Percentiles rank a stretch among this genome's conserved stretches.
Evolutionary conservation across 2,329 filamentous ascomycete genomes (phyloP).

Genomic region (Alternaria sp.): DNA sequence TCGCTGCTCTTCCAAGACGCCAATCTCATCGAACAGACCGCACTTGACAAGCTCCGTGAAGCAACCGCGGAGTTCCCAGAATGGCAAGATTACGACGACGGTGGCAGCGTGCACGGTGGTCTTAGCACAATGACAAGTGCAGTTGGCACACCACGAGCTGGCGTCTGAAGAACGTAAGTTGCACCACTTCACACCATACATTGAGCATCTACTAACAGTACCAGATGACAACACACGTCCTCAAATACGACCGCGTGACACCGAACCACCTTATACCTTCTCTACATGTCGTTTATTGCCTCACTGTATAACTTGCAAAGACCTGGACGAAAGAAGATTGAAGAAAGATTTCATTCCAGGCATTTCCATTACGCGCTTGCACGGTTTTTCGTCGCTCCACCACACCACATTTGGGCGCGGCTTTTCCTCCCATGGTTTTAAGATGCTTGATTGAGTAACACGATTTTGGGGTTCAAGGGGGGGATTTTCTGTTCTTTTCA

Average conservation of each 20-base stretch:
- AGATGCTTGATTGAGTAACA: conserved; percentile 15
- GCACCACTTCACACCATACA: background rate
- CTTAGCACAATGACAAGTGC: conserved; percentile 40
- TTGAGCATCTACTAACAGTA: background rate
- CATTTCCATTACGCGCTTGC: background rate
- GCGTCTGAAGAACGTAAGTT: conserved; percentile 19
- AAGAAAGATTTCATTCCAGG: background rate
- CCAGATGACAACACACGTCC: background rate
- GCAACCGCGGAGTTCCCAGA: conserved; percentile 62
- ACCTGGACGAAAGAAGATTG: conserved; percentile 6
- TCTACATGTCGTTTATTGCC: conserved; percentile 23
- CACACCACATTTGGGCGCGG: background rate
- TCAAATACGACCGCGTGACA: background rate
- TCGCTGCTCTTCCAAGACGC: conserved; percentile 92
- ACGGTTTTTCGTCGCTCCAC: background rate
- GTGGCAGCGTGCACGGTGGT: conserved; percentile 58
- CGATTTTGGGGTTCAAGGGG: conserved; percentile 5
- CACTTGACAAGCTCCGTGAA: conserved; percentile 59
- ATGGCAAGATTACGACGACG: conserved; percentile 63
- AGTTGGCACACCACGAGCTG: conserved; percentile 40
- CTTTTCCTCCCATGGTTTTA: background rate
- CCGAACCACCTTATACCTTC: conserved; percentile 18
- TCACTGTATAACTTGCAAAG: conserved; percentile 22
- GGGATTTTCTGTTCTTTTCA: background rate
- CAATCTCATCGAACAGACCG: conserved; percentile 78